phyloP scores from a whole-genome alignment of 805 yeast genomes.

The Ogataea sp. region DNA sequence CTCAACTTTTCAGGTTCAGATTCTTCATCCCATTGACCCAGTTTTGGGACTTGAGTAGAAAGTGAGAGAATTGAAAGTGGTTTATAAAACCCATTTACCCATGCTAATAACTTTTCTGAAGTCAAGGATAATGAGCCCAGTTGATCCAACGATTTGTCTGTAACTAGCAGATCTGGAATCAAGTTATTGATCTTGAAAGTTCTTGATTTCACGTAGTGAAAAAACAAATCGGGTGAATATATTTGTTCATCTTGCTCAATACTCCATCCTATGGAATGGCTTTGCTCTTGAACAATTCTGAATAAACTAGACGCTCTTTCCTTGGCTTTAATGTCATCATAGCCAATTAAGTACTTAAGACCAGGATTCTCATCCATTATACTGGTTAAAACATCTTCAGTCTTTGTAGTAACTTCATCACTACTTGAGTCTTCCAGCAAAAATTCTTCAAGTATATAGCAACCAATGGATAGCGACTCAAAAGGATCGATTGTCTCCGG shows the following conservation, averaged over 20 bases:
- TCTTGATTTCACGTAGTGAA: constrained; percentile 14
- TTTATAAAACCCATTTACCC: constrained; percentile 15
- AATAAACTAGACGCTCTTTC: not conserved
- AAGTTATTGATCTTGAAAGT: constrained; percentile 12
- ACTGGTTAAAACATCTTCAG: not conserved
- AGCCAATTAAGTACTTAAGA: not conserved
- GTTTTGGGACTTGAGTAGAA: constrained; percentile 6
- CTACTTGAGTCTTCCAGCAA: not conserved
- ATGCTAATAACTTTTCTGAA: constrained; percentile 7
- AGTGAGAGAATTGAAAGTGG: constrained; percentile 13
- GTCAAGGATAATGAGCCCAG: constrained; percentile 1
- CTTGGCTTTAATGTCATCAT: not conserved
- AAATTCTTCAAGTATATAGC: not conserved
- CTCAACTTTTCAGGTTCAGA: constrained; percentile 13
- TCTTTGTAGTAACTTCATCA: not conserved
- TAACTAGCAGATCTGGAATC: constrained; percentile 5
- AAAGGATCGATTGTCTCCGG: not conserved
- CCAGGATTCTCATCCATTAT: not conserved
- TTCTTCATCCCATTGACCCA: constrained; percentile 14
- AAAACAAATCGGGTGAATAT: constrained; percentile 4
- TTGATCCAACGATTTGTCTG: not conserved
- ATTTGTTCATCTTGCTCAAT: not conserved
- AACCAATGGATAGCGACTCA: not conserved
- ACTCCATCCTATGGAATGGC: not conserved
- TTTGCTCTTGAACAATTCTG: not conserved